Evolutionary conservation across 1,284 basidiomycete genomes (phyloP), one percentile per base, ranked within the genome.

Genomic region (Malassezia vespertilionis): DNA sequence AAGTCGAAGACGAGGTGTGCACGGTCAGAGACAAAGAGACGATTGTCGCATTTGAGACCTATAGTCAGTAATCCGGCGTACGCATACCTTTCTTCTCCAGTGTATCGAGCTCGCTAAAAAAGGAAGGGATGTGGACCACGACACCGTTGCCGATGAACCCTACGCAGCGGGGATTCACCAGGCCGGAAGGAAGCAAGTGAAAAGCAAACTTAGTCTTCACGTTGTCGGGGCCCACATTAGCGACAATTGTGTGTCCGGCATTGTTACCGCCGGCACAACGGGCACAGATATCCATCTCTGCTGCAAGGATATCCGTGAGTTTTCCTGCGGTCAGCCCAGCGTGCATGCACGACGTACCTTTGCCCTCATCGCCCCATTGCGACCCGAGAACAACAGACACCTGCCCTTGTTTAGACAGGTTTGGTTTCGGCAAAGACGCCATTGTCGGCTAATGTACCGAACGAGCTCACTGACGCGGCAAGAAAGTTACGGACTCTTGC

Each of bases 221-320:
- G 72, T 80, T 70, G 79, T 80, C 64, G 76, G 78, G 46, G 74
- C 81, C 58, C 78, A 76, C 72, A 36, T 84, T 82, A 30, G 83
- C 86, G 56, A 97, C 84, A 72, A 97, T 95, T 26, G 93, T 97
- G 74, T 97, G 91, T 5, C 91, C 93, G 33, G 91, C 91, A 71
- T 97, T 97, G 76, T 96, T 96, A 15, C 91, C 93, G 22, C 91
- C 91, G 5, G 91, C 91, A 72, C 89, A 96, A 37, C 91, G 80
- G 27, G 90, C 91, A 68, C 90, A 96, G 67, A 97, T 74, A 72
- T 97, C 91, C 60, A 81, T 79, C 44, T 91, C 80, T 17, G 82
- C 84, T 30, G 56, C 54, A 39, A 70, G 60, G 23, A 70, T 61
- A 42, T 70, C 67, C 38, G 65, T 58, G 39, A 70, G 63, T 56